Evolutionary conservation across 305 asterid genomes (phyloP), one percentile per base, ranked within the genome.

Genomic region (Plantago rigida): DNA sequence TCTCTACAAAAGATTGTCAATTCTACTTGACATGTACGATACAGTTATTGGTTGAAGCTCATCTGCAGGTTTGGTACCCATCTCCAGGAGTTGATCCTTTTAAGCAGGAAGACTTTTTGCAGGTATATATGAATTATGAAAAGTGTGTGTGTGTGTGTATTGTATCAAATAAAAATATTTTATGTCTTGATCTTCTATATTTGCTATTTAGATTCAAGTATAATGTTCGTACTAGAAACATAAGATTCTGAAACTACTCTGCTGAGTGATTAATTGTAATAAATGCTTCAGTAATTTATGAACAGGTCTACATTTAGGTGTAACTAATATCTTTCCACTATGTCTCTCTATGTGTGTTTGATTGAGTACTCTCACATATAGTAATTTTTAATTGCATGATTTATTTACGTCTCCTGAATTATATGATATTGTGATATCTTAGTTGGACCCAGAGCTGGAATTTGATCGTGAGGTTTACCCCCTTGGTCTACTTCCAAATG

Each of bases 361-460:
- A 59, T 61, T 64, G 65, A 58, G 55, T 61, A 47, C 36, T 56
- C 62, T 47, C 34, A 45, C 36, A 15, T 47, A 49, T 15, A 56
- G 48, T 64, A 55, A 66, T 31, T 42, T 64, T 39, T 58, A 12
- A 53, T 61, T 62, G 31, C 46, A 48, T 62, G 56, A 47, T 63
- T 51, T 62, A 68, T 64, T 65, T 51, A 13, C n/a, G 22, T 31
- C 56, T 48, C 70, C 72, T 68, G 59, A 69, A 48, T 59, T 47
- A 64, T 72, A 45, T 68, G 64, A 61, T 74, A 71, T 54, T 70
- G 71, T 73, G 73, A 62, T 76, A 53, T 57, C 69, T 65, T 78
- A 93, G 99, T 78, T 93, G 94, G 99, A 93, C 67, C 99, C 99
- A 5, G 97, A 93, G 75, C 84, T 93, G 78, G 99, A 93, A 75